Conservation (phyloP, 768 basidiomycete genomes). For the Tylopilus vinaceipallidus region DNA sequence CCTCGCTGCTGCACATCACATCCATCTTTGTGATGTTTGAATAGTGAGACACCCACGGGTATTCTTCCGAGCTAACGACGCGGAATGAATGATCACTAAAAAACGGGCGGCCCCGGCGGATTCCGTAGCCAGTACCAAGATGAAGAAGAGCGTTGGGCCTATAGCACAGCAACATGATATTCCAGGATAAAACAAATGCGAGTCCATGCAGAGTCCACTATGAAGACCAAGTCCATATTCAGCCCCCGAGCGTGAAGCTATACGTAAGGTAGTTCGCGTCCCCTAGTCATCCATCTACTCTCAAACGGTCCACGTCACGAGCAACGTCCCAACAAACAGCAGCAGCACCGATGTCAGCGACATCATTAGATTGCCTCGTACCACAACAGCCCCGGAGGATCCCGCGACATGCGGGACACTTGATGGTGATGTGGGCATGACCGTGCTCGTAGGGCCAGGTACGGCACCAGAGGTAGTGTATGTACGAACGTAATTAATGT, state of each 20-base stretch:
- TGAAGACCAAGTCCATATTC: no score
- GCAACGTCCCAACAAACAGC: not conserved
- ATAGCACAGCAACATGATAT: no score
- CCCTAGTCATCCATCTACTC: not conserved
- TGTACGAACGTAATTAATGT: constrained; percentile 62
- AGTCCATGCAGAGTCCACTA: no score
- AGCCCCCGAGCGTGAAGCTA: not conserved
- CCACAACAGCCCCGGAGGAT: not conserved
- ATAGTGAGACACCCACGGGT: no score
- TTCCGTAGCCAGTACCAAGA: no score
- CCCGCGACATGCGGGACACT: not conserved
- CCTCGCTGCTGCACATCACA: no score
- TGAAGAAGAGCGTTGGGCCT: no score
- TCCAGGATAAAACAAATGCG: no score
- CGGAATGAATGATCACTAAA: no score
- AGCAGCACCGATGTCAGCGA: not conserved
- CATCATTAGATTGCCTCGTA: not conserved
- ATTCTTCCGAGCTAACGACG: no score
- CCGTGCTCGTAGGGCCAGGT: constrained; percentile 8
- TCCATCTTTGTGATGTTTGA: no score
- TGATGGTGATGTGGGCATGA: not conserved
- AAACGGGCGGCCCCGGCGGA: no score
- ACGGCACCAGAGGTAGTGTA: constrained; percentile 38
- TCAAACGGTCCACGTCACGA: constrained; percentile 12
- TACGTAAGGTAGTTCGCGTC: not conserved